Conservation (phyloP, 2,329 filamentous ascomycete species). For the Erysiphe pulchra region DNA sequence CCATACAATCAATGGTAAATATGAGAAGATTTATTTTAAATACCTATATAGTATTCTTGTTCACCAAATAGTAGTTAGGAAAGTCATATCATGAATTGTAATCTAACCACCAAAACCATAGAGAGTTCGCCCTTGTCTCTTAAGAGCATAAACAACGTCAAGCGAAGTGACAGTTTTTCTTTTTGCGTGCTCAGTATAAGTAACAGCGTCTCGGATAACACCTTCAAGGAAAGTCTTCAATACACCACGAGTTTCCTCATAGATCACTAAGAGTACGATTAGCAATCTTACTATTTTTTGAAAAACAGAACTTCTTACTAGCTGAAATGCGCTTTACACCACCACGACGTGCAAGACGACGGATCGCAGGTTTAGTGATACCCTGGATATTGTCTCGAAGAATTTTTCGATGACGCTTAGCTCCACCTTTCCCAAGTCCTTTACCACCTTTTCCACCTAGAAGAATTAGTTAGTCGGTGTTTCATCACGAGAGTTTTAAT, state of each 20-base stretch:
- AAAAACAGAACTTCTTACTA: conserved; percentile 25
- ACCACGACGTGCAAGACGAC: conserved; percentile 94
- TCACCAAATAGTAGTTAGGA: too few species aligned
- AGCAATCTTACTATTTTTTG: background rate
- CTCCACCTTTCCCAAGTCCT: conserved; percentile 92
- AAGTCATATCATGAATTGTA: background rate
- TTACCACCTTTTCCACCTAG: conserved; percentile 42
- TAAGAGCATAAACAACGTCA: conserved; percentile 38
- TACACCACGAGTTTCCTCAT: conserved; percentile 60
- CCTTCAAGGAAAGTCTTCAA: conserved; percentile 66
- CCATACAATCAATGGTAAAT: too few species aligned
- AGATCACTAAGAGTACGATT: conserved; percentile 25
- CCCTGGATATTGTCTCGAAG: conserved; percentile 98
- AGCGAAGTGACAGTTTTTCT: conserved; percentile 45
- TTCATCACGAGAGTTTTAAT: too few species aligned
- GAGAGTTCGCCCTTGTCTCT: conserved; percentile 39
- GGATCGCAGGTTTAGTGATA: conserved; percentile 96
- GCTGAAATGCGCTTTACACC: conserved; percentile 99
- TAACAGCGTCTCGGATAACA: conserved; percentile 48
- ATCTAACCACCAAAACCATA: conserved; percentile 42
- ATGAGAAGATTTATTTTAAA: too few species aligned
- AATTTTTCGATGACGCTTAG: conserved; percentile 98
- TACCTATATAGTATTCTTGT: too few species aligned
- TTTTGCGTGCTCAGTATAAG: conserved; percentile 66
- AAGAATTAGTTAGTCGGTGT: background rate